Percentiles rank a stretch among this genome's conserved stretches.
These are phyloP conservation scores for Fusarium cicatricum DNA, from an alignment of 2,329 filamentous ascomycete genomes.

Conservation along the genomic window DNA sequence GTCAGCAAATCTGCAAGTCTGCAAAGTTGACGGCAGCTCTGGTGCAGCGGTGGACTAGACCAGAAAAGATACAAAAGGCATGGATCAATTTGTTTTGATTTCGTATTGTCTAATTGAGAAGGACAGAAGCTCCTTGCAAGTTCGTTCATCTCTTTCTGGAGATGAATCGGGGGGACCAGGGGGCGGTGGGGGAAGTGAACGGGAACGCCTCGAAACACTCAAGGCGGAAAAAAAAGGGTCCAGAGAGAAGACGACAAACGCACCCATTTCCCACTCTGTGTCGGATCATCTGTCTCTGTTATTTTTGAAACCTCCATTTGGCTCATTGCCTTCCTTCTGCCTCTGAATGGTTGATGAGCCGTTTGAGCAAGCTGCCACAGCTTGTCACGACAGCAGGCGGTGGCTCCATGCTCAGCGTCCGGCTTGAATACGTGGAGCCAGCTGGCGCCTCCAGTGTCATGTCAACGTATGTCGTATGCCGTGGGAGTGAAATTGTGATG, in stretches of 20 bases:
- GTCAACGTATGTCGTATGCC: conserved; percentile 9
- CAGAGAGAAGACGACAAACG: conserved; percentile 5
- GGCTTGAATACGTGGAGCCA: conserved; percentile 17
- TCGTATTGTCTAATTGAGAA: background rate
- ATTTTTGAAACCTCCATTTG: conserved; percentile 1
- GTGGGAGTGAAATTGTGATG: conserved; percentile 1
- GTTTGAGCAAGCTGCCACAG: background rate
- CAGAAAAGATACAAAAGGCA: conserved; percentile 10
- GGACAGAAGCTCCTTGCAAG: conserved; percentile 1
- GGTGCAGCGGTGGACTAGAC: conserved; percentile 20
- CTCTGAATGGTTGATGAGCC: conserved; percentile 8
- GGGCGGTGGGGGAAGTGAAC: background rate
- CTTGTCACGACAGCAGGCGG: conserved; percentile 27
- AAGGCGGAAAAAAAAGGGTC: background rate
- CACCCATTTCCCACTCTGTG: background rate
- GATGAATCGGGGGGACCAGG: conserved; percentile 2
- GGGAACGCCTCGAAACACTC: background rate
- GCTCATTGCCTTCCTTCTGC: background rate
- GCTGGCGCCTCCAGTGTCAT: conserved; percentile 13
- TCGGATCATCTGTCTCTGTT: background rate
- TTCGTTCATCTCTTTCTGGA: background rate
- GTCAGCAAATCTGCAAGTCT: conserved; percentile 26
- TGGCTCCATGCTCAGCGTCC: conserved; percentile 17
- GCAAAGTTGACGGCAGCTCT: conserved; percentile 5
- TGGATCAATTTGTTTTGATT: background rate